Base-by-base conservation (phyloP, 2,329 filamentous ascomycete genomes). In the Nigrospora oryzae region DNA sequence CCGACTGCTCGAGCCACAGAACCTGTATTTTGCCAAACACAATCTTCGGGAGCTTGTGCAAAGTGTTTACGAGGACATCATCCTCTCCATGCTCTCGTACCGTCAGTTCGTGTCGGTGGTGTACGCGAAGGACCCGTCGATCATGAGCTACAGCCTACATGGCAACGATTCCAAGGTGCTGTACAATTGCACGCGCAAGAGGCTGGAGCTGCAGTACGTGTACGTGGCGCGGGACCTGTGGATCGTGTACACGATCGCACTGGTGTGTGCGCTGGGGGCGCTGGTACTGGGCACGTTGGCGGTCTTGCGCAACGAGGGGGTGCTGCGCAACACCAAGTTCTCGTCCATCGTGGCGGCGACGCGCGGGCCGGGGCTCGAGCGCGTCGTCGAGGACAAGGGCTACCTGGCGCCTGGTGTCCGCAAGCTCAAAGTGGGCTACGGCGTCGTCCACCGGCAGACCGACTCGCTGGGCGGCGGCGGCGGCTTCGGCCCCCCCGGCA, bases 341-440 rank as follows among this genome's bases (percentile, higher is more conserved):
- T 68, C 65, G 10, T 65, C 61, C 51, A 61, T 70, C 41, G 58
- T 68, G n/a, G 65, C 66, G 3, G 65, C 67, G 12, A 68, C 66
- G 14, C 54, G 67, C 23, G 67, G 66, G 2, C 60, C 58, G 2
- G 63, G 63, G n/a, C 54, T 69, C 3, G 65, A 69, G 39, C 58
- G 54, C 39, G 50, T 69, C 17, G 54, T 56, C 12, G 53, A 51
- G 10, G 46, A 47, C 23, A 36, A 40, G 35, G 51, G 53, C 12
- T 40, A 49, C 30, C 33, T 56, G 12, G 48, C 52, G 12, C 40
- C 38, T 6, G 53, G 56, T 13, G 42, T 57, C 36, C 54, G 51
- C 40, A 55, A 49, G 34, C 28, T 58, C 6, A 50, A 46, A 48
- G 55, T 59, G 5, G 56, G 57, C 3, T 59, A 57, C 38, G 57